Base-by-base conservation (phyloP, 805 yeast genomes). In the Dipodascus albidus region DNA sequence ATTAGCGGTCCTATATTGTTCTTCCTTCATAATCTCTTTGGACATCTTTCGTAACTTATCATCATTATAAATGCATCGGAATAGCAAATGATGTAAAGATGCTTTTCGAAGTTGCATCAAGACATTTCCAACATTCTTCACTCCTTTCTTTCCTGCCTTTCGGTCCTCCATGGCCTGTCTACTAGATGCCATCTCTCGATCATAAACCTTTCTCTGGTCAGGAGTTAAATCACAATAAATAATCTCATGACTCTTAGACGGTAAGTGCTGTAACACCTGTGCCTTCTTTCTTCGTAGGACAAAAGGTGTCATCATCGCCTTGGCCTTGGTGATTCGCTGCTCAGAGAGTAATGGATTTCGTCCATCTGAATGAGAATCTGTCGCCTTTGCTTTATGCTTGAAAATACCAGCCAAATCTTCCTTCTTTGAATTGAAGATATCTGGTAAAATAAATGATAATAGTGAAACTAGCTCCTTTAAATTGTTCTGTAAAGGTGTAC, bases 251-350 rank as follows among this genome's bases (percentile, higher is more conserved):
- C 73, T 70, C 64, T 93, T 93, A 27, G 77, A 74, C 0, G 99
- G 99, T 55, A 93, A 73, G 65, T 93, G 91, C 64, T 86, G 80
- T 67, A 93, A 76, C 4, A 93, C 99, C 68, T 91, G 97, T 53
- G 80, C 86, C 70, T 93, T 93, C 65, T 83, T 84, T 66, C 99
- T 81, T 68, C 99, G 78, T 62, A 93, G 72, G 6, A 93, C 91
- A 71, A 93, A 93, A 2, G 99, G 99, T 1, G 95, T 85, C 98
- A 93, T 91, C 97, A 93, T 91, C 3, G 93, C 85, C 66, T 87
- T 88, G 2, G 99, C 99, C 64, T 89, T 86, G 33, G 82, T 77
- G 57, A 93, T 89, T 0, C 99, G 95, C 69, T 91, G 95, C 59
- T 84, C 85, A 0, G 97, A 87, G 44, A 93, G 71, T 47, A 93